Conservation (phyloP, 1,284 basidiomycete species). For the Cryptococcus sp. region DNA sequence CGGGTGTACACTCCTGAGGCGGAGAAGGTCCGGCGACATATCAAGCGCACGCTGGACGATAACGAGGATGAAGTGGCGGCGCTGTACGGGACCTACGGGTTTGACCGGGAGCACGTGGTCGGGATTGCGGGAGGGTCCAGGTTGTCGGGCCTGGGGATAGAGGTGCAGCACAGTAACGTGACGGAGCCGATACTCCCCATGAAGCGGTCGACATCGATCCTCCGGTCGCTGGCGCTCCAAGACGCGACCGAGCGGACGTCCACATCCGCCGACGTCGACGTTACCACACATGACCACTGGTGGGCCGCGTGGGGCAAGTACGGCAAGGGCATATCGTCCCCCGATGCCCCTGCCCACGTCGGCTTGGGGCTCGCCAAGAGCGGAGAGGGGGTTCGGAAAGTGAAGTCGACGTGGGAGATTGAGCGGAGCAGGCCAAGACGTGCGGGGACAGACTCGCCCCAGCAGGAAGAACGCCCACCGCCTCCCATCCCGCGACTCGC, state of each 20-base stretch:
- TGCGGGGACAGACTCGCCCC: conserved; percentile 18
- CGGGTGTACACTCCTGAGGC: conserved; percentile 77
- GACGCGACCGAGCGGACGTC: conserved; percentile 10
- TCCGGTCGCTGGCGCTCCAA: conserved; percentile 28
- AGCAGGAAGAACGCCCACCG: conserved; percentile 30
- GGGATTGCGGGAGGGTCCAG: neutral
- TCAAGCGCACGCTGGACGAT: conserved; percentile 34
- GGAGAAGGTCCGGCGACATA: conserved; percentile 53
- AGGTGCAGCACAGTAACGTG: conserved; percentile 12
- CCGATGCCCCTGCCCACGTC: conserved; percentile 13
- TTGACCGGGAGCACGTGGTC: conserved; percentile 7
- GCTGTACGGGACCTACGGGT: conserved; percentile 37
- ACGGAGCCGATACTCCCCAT: conserved; percentile 30
- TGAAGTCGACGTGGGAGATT: conserved; percentile 36
- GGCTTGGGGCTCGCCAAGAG: conserved; percentile 33
- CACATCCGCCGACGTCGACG: conserved; percentile 2
- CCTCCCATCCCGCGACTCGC: conserved; percentile 1
- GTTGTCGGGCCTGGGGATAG: neutral
- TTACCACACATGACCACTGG: conserved; percentile 17
- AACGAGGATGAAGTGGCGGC: conserved; percentile 31
- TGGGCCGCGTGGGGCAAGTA: conserved; percentile 21
- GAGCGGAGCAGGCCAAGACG: conserved; percentile 9
- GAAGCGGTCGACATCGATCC: conserved; percentile 31
- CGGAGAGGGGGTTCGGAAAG: conserved; percentile 35
- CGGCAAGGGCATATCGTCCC: neutral